Conservation (phyloP, 345 rosid species). For the Aquilaria sinensis region DNA sequence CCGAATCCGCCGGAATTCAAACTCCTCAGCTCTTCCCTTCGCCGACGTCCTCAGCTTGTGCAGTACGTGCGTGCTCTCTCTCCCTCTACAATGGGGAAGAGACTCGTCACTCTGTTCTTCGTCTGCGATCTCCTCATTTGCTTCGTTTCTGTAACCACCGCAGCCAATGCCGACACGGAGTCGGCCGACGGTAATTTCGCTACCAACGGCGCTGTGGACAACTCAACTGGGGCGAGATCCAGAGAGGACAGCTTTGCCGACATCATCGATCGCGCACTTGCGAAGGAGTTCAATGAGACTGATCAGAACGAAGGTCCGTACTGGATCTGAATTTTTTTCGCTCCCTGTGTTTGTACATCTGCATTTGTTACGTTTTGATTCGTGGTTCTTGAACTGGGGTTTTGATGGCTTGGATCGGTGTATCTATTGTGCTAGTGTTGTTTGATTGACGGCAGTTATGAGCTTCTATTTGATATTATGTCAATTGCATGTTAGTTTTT, state of each 20-base stretch:
- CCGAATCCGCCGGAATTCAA: constrained; percentile 15
- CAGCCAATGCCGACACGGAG: constrained; percentile 24
- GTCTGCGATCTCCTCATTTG: constrained; percentile 29
- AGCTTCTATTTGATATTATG: too few relatives aligned
- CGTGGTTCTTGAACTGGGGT: constrained; percentile 24
- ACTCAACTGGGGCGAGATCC: constrained; percentile 40
- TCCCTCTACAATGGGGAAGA: constrained; percentile 22
- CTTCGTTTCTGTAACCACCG: constrained; percentile 21
- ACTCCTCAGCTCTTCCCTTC: neutral
- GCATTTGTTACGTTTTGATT: constrained; percentile 1
- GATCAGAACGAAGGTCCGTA: constrained; percentile 66
- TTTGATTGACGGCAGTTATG: neutral
- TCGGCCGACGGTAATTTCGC: constrained; percentile 35
- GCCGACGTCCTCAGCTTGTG: neutral
- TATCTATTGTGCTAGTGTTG: neutral
- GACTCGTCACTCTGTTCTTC: constrained; percentile 24
- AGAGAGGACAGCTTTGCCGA: constrained; percentile 74
- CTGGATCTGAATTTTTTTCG: constrained; percentile 36
- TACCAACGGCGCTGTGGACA: constrained; percentile 17
- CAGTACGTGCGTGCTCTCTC: neutral
- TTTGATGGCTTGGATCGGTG: constrained; percentile 21
- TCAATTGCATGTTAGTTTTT: too few relatives aligned
- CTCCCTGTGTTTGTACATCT: neutral
- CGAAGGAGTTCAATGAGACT: constrained; percentile 82
- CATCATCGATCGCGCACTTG: constrained; percentile 84